Evolutionary conservation across 2,329 filamentous ascomycete species (phyloP).

Genomic region (Colletotrichum spaethianum): DNA sequence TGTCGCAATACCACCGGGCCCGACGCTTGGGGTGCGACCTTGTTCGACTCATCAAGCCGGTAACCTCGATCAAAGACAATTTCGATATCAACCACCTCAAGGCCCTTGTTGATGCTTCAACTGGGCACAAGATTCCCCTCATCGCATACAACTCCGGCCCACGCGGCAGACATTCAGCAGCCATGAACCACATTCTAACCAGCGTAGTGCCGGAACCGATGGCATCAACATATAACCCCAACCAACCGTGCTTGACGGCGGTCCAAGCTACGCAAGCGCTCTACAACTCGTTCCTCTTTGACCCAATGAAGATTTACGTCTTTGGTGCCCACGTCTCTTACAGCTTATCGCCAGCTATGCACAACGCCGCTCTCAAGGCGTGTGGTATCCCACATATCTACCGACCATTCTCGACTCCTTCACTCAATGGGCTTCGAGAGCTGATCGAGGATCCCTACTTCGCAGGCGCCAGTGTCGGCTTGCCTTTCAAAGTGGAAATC

Average conservation of each 20-base stretch:
- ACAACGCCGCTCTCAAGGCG: slow-evolving; percentile 76
- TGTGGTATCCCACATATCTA: slow-evolving; percentile 81
- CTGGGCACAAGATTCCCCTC: slow-evolving; percentile 64
- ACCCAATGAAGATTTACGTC: slow-evolving; percentile 80
- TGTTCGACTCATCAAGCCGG: slow-evolving; percentile 72
- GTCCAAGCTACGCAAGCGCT: slow-evolving; percentile 75
- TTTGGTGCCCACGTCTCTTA: slow-evolving; percentile 81
- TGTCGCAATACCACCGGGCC: slow-evolving; percentile 71
- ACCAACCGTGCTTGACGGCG: slow-evolving; percentile 65
- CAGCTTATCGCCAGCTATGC: slow-evolving; percentile 84
- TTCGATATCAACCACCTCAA: slow-evolving; percentile 71
- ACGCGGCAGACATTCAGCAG: slow-evolving; percentile 74
- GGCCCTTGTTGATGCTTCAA: slow-evolving; percentile 60
- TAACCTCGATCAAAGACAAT: slow-evolving; percentile 72
- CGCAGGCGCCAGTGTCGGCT: slow-evolving; percentile 79
- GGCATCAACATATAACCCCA: slow-evolving; percentile 42
- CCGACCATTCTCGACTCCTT: slow-evolving; percentile 73
- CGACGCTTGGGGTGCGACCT: slow-evolving; percentile 72
- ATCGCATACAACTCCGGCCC: slow-evolving; percentile 77
- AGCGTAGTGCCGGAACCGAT: slow-evolving; percentile 67
- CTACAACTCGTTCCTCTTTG: slow-evolving; percentile 76
- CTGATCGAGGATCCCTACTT: slow-evolving; percentile 77
- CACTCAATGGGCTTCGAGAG: slow-evolving; percentile 73
- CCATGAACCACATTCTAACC: slow-evolving; percentile 76
- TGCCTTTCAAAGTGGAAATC: slow-evolving; percentile 83